Evolutionary conservation across 495 filamentous ascomycete species (phyloP).

Genomic region (Endocarpon pusillum): DNA sequence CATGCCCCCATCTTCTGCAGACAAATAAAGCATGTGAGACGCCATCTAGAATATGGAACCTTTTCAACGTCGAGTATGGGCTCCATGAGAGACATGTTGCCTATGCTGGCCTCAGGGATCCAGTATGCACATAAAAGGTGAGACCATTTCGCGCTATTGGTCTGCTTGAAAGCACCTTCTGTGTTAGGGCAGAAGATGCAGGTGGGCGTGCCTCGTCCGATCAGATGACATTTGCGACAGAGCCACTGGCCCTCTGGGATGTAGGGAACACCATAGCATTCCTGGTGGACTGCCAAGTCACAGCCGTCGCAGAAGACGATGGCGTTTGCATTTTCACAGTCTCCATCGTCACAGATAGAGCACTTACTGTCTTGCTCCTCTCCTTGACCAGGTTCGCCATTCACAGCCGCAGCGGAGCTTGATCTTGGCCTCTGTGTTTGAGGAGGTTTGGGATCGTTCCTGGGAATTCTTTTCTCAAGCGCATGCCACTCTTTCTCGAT

Average conservation of each 20-base stretch:
- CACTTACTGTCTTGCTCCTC: slow-evolving; percentile 97
- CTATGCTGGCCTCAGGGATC: slow-evolving; percentile 92
- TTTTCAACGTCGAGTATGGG: slow-evolving; percentile 96
- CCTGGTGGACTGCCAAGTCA: slow-evolving; percentile 93
- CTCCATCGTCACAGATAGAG: slow-evolving; percentile 93
- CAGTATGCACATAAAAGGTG: slow-evolving; percentile 94
- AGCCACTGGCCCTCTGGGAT: slow-evolving; percentile 98
- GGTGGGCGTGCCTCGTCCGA: slow-evolving; percentile 77
- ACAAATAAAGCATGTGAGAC: slow-evolving; percentile 90
- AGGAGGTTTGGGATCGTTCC: slow-evolving; percentile 85
- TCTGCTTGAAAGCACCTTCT: slow-evolving; percentile 94
- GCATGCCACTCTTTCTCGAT: slow-evolving; percentile 98
- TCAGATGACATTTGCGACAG: slow-evolving; percentile 89
- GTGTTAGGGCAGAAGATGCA: slow-evolving; percentile 98
- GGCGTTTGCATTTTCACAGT: slow-evolving; percentile 98
- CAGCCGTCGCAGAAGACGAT: slow-evolving; percentile 99
- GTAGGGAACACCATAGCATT: slow-evolving; percentile 97
- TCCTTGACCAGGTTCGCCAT: slow-evolving; percentile 65
- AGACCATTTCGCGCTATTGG: slow-evolving; percentile 65
- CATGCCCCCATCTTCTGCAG: slow-evolving; percentile 94
- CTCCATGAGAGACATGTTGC: slow-evolving; percentile 96
- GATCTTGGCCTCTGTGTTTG: slow-evolving; percentile 81
- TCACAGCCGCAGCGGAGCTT: slow-evolving; percentile 81
- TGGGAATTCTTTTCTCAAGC: slow-evolving; percentile 88
- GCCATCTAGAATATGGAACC: slow-evolving; percentile 86